Evolutionary conservation across 164 flowering plant species (phyloP), one percentile per base, ranked within the genome.

Genomic region (Liriodendron chinense): DNA sequence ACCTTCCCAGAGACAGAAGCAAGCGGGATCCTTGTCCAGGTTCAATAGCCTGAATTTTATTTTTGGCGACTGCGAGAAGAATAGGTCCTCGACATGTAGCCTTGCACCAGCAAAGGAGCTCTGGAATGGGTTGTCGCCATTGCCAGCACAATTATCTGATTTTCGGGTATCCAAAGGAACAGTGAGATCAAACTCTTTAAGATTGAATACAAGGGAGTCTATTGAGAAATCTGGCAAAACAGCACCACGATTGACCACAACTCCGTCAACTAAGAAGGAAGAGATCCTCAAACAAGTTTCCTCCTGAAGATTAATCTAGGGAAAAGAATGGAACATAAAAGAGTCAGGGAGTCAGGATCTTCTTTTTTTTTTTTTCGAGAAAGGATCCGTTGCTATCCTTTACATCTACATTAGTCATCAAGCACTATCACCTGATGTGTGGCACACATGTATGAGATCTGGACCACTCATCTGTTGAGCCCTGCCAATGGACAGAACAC

Each of bases 11-110:
- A 96, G 87, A 86, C 86, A 85, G 81, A 91, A 96, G 82, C 99
- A 96, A 77, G 96, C 97, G 81, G 99, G 95, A 83, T 96, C 99
- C 80, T 92, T 94, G 69, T 94, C 98, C 79, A 96, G 86, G 76
- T 92, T 88, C 72, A 96, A 87, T 73, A 89, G 77, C 77, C 72
- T 79, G 72, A 91, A 84, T 75, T 84, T 90, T 70, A 91, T 66
- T 13, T 78, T 76, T 43, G 99, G 97, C 48, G 93, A 87, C 72
- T 92, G 90, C 7, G 86, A 82, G 73, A 92, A 83, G 75, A 83
- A 80, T 65, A 96, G 71, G 74, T 89, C 83, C 79, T 91, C 88
- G 73, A 92, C 82, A 78, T 89, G 97, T 83, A 96, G 97, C 80
- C 91, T 92, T 76, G 99, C 98, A 72, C 98, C 99, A 75, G 85